phyloP scores from a whole-genome alignment of 1,139 yeast species.

The Debaryomyces sp. region DNA sequence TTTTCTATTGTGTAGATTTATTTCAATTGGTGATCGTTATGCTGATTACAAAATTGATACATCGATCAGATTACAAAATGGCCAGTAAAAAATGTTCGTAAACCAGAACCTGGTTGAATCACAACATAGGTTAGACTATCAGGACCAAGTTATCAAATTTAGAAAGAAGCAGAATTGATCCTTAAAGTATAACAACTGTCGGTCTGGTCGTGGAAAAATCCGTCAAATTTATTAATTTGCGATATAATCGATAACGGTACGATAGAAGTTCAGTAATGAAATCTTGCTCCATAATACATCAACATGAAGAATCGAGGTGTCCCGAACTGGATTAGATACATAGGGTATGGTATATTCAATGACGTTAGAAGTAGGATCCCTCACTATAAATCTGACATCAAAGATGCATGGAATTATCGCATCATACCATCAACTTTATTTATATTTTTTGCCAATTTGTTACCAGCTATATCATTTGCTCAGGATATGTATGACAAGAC shows the following conservation, averaged over 20 bases:
- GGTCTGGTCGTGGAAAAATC: neutral
- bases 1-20: too few species aligned
- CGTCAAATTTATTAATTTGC: neutral
- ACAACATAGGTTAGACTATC: too few species aligned
- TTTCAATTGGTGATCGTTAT: too few species aligned
- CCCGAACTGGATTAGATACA: slow-evolving; percentile 17
- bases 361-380: slow-evolving; percentile 65
- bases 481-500: slow-evolving; percentile 97
- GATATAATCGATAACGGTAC: neutral
- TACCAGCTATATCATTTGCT: slow-evolving; percentile 96
- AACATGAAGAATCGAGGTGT: neutral
- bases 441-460: slow-evolving; percentile 83
- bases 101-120: too few species aligned
- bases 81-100: too few species aligned
- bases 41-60: too few species aligned
- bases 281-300: neutral
- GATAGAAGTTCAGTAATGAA: neutral
- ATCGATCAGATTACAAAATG: too few species aligned
- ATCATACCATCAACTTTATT: slow-evolving; percentile 85
- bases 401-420: slow-evolving; percentile 81
- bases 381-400: slow-evolving; percentile 74
- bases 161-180: too few species aligned
- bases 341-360: slow-evolving; percentile 58
- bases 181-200: neutral
- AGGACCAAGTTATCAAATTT: too few species aligned